Percentiles rank a stretch among this genome's conserved stretches.
phyloP scores from a whole-genome alignment of 75 land plant species.

The Picea glauca region DNA sequence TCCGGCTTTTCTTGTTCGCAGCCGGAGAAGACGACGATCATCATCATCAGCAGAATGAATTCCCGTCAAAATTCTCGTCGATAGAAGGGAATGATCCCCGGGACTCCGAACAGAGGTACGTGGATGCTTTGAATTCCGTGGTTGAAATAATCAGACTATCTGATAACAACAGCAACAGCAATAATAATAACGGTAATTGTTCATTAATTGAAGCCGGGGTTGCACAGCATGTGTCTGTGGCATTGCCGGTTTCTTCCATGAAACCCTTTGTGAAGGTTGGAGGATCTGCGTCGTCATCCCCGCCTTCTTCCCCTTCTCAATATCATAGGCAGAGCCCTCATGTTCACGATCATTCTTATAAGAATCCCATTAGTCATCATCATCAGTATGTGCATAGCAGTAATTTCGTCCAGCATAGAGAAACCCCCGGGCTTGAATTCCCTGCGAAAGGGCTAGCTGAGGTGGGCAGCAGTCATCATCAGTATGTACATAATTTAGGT shows the following conservation, averaged over 20 bases:
- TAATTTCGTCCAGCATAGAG: conserved; percentile 7
- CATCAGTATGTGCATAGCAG: conserved; percentile 5
- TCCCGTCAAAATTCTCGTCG: conserved; percentile 3
- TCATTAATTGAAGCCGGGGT: conserved; percentile 2
- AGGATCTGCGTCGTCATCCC: conserved; percentile 15
- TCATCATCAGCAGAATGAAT: background rate
- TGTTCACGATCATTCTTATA: background rate
- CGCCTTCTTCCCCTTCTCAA: conserved; percentile 24
- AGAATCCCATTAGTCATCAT: background rate
- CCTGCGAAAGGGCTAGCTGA: background rate
- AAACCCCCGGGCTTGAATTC: background rate
- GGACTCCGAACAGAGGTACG: conserved; percentile 78
- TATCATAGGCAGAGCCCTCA: background rate
- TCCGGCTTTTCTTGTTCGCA: conserved; percentile 81
- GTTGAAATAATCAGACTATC: conserved; percentile 31
- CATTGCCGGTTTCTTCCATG: conserved; percentile 26
- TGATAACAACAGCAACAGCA: background rate
- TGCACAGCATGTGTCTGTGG: conserved; percentile 25
- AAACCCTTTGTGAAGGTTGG: conserved; percentile 4
- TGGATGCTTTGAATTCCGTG: conserved; percentile 78
- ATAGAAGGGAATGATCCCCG: conserved; percentile 51
- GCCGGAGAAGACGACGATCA: conserved; percentile 31
- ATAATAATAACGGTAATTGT: background rate
- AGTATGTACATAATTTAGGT: background rate
- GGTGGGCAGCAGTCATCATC: background rate